Base-by-base conservation (phyloP, 2,329 filamentous ascomycete genomes). In the Chrysoporthe puriensis region DNA sequence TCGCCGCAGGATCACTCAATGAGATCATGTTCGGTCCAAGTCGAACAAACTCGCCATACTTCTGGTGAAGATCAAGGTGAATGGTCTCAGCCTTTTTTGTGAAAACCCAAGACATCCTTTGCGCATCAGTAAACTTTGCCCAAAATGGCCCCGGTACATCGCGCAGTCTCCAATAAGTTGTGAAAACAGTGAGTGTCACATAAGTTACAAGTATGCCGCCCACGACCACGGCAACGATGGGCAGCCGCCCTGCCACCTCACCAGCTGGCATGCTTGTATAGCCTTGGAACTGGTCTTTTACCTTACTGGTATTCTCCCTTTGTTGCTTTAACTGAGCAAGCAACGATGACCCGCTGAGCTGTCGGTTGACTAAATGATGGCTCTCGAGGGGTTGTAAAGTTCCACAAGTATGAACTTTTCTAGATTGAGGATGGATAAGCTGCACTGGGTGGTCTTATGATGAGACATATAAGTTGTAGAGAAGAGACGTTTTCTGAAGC, bases 11-110 rank as follows among this genome's bases (percentile, higher is more conserved):
- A 1, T 80, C 82, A 0, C 80, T 73, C 43, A 85, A 73, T 0
- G 82, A 83, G 4, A 85, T 77, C 73, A 84, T 82, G 71, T 83
- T 76, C 8, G 83, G 83, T 1, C 79, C 80, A 57, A 84, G 81
- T 26, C 83, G 80, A 62, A 85, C 81, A 6, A 85, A 72, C 11
- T 81, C 80, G 4, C 82, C 82, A 71, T 84, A 83, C 70, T 77
- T 78, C 18, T 73, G 71, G 73, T 84, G 83, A 2, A 84, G 40
- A 1, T 65, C 40, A 34, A 67, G 62, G 13, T 73, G 69, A 11
- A 65, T 65, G 1, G 63, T 34, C 21, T 74, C 70, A 32, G 70
- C 69, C n/a, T 62, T 14, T 36, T 67, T 62, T n/a, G 72, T 73
- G 21, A 62, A 69, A 0, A 75, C 72, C 71, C 72, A 73, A 2